Conservation (phyloP, 257 asterid genomes). For the Galeopsis tetrahit region DNA sequence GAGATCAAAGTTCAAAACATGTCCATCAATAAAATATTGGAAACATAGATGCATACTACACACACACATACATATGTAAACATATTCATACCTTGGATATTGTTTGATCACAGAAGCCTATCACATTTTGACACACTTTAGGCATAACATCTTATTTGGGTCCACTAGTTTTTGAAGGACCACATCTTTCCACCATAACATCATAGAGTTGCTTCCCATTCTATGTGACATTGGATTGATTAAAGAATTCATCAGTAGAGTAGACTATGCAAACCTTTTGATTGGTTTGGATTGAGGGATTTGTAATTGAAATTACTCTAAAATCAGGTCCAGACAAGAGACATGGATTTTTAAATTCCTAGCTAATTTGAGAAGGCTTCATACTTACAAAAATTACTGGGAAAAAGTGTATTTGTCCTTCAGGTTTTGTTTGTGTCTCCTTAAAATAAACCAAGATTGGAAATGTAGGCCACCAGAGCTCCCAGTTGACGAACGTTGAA, state of each 20-base stretch:
- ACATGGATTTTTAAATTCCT: neutral
- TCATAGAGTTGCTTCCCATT: conserved; percentile 82
- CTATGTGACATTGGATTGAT: conserved; percentile 37
- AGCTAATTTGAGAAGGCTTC: conserved; percentile 20
- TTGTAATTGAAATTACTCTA: neutral
- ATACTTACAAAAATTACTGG: conserved; percentile 79
- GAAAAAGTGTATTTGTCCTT: conserved; percentile 82
- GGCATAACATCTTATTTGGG: conserved; percentile 49
- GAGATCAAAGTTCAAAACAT: conserved; percentile 10
- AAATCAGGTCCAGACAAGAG: neutral
- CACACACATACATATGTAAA: neutral
- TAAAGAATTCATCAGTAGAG: conserved; percentile 22
- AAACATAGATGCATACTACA: neutral
- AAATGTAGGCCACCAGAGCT: conserved; percentile 96
- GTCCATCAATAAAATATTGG: neutral
- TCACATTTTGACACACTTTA: conserved; percentile 23
- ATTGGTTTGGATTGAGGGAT: neutral
- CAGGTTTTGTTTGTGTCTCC: conserved; percentile 90
- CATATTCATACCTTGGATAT: conserved; percentile 38
- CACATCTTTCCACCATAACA: conserved; percentile 84
- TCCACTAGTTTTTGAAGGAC: conserved; percentile 80
- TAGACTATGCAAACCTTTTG: conserved; percentile 24
- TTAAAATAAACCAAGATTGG: conserved; percentile 91
- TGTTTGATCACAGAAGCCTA: conserved; percentile 28
- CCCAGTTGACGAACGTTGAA: conserved; percentile 93